Percentiles rank a stretch among this genome's conserved stretches.
These are phyloP conservation scores for Ganoderma sp. DNA, from an alignment of 1,284 basidiomycete species.

Conservation along the genomic window DNA sequence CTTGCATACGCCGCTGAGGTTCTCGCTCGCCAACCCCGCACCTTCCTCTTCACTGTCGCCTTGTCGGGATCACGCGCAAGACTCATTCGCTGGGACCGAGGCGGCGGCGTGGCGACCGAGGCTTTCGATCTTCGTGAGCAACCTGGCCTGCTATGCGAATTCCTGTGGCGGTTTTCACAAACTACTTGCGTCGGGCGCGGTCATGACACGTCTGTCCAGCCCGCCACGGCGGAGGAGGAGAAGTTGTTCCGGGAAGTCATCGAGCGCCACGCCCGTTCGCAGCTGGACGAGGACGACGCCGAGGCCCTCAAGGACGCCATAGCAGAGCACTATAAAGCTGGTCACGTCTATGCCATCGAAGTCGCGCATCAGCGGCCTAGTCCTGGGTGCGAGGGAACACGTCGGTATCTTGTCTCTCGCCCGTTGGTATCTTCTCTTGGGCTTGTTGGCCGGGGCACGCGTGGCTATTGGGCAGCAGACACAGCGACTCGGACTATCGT, in stretches of 20 bases:
- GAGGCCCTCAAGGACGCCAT: not conserved
- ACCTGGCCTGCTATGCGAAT: constrained; percentile 33
- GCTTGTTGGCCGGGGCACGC: not conserved
- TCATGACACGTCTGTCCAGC: constrained; percentile 30
- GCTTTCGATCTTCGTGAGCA: constrained; percentile 35
- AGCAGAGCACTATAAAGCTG: not conserved
- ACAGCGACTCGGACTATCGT: not conserved
- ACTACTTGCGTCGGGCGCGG: constrained; percentile 30
- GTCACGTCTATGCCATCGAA: not conserved
- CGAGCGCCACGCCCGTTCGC: not conserved
- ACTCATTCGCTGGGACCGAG: constrained; percentile 40
- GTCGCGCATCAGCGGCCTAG: not conserved
- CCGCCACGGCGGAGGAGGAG: constrained; percentile 24
- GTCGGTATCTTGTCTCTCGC: not conserved
- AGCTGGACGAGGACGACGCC: not conserved
- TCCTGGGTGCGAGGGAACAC: not conserved
- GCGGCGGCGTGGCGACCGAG: constrained; percentile 38
- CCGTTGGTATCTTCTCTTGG: not conserved
- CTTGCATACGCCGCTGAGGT: constrained; percentile 20
- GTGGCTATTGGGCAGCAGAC: not conserved
- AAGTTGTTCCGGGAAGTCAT: constrained; percentile 12
- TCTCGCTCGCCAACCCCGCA: constrained; percentile 21
- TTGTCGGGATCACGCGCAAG: constrained; percentile 34
- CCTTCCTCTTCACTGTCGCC: constrained; percentile 35
- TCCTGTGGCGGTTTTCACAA: constrained; percentile 37